Evolutionary conservation across 2,329 filamentous ascomycete genomes (phyloP).

Genomic region (Stenocarpella maydis): DNA sequence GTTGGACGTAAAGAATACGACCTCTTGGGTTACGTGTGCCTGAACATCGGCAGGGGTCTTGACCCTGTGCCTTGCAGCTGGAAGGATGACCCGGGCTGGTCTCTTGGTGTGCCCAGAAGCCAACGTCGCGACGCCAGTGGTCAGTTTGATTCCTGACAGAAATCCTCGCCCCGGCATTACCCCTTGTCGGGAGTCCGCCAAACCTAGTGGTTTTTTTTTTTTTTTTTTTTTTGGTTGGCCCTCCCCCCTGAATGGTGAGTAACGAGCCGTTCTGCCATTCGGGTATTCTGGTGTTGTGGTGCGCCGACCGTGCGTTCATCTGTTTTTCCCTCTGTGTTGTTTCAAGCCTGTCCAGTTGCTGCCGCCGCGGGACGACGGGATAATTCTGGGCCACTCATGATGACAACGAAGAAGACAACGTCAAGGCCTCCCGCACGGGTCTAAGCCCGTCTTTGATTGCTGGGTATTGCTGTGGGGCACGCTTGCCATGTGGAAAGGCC

Average conservation of each 20-base stretch:
- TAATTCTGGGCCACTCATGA: background rate
- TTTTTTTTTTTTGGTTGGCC: too few relatives aligned
- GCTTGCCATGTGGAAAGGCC: slow-evolving; percentile 22
- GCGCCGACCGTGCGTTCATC: slow-evolving; percentile 22
- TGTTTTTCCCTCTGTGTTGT: slow-evolving; percentile 11
- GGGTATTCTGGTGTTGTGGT: background rate
- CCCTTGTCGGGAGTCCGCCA: slow-evolving; percentile 1
- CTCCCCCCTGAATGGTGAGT: background rate
- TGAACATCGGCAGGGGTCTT: slow-evolving; percentile 30
- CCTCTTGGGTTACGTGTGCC: slow-evolving; percentile 29
- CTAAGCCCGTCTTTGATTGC: slow-evolving; percentile 21
- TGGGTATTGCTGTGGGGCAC: slow-evolving; percentile 14
- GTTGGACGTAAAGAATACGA: slow-evolving; percentile 34
- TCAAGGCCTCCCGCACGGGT: slow-evolving; percentile 7
- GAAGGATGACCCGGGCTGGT: slow-evolving; percentile 34
- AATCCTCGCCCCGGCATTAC: background rate
- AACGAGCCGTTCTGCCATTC: too few relatives aligned
- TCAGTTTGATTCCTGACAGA: background rate
- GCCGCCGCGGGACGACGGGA: slow-evolving; percentile 2
- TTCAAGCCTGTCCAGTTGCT: slow-evolving; percentile 20
- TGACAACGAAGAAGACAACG: background rate
- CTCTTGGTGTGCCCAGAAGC: slow-evolving; percentile 1
- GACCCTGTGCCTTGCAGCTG: slow-evolving; percentile 38
- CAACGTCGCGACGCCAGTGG: slow-evolving; percentile 17
- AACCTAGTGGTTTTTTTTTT: too few relatives aligned